Evolutionary conservation across 1,284 basidiomycete genomes (phyloP).

Genomic region (Mycena sp.): DNA sequence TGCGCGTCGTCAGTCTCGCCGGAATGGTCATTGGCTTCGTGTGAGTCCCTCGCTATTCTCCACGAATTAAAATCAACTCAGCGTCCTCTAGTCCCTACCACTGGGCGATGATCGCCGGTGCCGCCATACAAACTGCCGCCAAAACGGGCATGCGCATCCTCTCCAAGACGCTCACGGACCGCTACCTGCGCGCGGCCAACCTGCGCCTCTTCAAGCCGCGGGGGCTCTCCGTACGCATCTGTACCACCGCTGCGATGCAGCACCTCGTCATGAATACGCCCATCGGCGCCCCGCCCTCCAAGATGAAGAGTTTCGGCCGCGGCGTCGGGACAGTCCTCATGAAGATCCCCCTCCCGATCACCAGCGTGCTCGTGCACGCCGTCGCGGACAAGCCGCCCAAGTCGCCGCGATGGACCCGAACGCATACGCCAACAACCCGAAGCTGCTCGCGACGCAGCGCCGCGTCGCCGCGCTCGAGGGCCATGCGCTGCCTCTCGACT

Average conservation of each 20-base stretch:
- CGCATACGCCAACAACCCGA: not conserved
- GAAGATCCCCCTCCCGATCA: slow-evolving; percentile 24
- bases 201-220: slow-evolving; percentile 36
- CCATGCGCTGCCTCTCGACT: slow-evolving; percentile 28
- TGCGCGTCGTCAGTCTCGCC: slow-evolving; percentile 12
- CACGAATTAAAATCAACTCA: not conserved
- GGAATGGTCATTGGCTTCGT: slow-evolving; percentile 31
- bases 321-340: slow-evolving; percentile 29
- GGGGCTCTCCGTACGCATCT: slow-evolving; percentile 39
- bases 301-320: slow-evolving; percentile 29
- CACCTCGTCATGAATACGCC: slow-evolving; percentile 22
- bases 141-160: slow-evolving; percentile 35
- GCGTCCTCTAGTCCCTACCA: slow-evolving; percentile 27
- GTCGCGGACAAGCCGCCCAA: slow-evolving; percentile 30
- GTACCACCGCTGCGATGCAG: slow-evolving; percentile 38
- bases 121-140: slow-evolving; percentile 30
- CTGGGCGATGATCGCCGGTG: slow-evolving; percentile 34
- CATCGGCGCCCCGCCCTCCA: slow-evolving; percentile 1
- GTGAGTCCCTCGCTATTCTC: slow-evolving; percentile 15
- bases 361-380: slow-evolving; percentile 26
- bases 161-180: slow-evolving; percentile 40
- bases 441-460: slow-evolving; percentile 28
- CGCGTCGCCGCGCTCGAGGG: slow-evolving; percentile 33
- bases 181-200: slow-evolving; percentile 39
- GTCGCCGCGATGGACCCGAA: slow-evolving; percentile 13